phyloP scores from a whole-genome alignment of 805 yeast genomes.

The Nakazawaea molendinolei region DNA sequence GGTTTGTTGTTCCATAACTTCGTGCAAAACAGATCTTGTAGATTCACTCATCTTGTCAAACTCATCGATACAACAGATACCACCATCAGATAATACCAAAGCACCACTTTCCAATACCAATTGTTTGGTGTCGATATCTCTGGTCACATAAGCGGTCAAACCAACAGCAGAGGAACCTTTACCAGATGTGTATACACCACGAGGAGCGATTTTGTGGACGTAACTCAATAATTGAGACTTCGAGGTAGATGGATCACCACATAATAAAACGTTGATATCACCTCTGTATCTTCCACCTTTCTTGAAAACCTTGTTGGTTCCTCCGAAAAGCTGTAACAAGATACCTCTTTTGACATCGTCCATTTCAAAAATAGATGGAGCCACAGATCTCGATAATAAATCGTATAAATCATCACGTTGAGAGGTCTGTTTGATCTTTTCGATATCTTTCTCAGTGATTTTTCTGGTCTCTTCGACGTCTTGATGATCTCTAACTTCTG shows the following conservation, averaged over 20 bases:
- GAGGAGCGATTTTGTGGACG: constrained; percentile 95
- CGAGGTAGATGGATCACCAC: constrained; percentile 98
- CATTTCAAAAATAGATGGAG: constrained; percentile 95
- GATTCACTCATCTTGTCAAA: constrained; percentile 96
- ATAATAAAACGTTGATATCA: constrained; percentile 81
- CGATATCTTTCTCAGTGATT: constrained; percentile 64
- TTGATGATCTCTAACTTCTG: constrained; percentile 49
- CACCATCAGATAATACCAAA: constrained; percentile 92
- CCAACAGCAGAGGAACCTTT: constrained; percentile 99
- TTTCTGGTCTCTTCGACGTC: constrained; percentile 75
- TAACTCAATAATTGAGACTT: constrained; percentile 92
- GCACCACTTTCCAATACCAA: constrained; percentile 95
- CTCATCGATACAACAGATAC: constrained; percentile 98
- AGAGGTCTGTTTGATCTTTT: constrained; percentile 53
- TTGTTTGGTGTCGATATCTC: constrained; percentile 91
- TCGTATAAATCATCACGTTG: constrained; percentile 78
- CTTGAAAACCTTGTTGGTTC: constrained; percentile 79
- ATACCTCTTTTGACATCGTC: constrained; percentile 97
- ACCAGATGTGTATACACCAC: constrained; percentile 98
- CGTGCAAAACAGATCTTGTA: constrained; percentile 91
- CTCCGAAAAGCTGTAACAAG: constrained; percentile 88
- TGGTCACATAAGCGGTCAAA: constrained; percentile 91
- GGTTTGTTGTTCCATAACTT: constrained; percentile 99
- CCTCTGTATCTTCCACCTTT: constrained; percentile 97
- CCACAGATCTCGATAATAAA: constrained; percentile 79